Evolutionary conservation across 345 rosid genomes (phyloP).

Genomic region (Aegle marmelos): DNA sequence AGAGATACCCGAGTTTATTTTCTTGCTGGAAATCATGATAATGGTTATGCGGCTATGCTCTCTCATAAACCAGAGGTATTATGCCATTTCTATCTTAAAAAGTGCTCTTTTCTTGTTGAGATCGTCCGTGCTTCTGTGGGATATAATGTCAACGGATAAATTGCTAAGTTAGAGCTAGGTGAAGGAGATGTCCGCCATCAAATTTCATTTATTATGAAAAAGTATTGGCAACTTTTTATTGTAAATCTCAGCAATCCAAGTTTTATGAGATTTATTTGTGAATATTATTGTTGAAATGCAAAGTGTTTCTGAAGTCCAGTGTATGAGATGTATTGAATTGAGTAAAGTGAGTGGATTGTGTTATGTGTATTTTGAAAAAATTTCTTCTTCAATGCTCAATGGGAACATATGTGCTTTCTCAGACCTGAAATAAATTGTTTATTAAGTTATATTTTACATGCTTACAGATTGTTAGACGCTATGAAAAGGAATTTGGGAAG

Average conservation of each 20-base stretch:
- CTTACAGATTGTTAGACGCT: slow-evolving; percentile 54
- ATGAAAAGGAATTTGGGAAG: slow-evolving; percentile 55
- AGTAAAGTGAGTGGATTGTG: neutral
- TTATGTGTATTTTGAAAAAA: neutral
- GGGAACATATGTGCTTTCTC: neutral
- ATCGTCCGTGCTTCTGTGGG: neutral
- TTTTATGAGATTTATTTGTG: neutral
- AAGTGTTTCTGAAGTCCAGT: neutral
- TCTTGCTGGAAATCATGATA: slow-evolving; percentile 91
- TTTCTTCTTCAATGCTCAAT: neutral
- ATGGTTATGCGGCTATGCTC: slow-evolving; percentile 68
- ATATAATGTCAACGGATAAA: neutral
- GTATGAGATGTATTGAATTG: slow-evolving; percentile 9
- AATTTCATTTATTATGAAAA: neutral
- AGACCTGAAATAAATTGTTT: neutral
- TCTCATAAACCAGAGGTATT: slow-evolving; percentile 57
- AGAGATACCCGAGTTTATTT: slow-evolving; percentile 42
- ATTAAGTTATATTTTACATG: slow-evolving; percentile 8
- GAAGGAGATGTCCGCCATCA: neutral
- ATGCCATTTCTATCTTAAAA: neutral
- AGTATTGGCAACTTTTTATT: neutral
- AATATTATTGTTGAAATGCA: neutral
- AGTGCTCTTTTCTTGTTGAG: neutral
- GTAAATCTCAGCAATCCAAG: neutral
- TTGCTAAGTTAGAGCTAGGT: neutral